Base-by-base conservation (phyloP, 768 basidiomycete species). In the Cyclocybe aegerita region DNA sequence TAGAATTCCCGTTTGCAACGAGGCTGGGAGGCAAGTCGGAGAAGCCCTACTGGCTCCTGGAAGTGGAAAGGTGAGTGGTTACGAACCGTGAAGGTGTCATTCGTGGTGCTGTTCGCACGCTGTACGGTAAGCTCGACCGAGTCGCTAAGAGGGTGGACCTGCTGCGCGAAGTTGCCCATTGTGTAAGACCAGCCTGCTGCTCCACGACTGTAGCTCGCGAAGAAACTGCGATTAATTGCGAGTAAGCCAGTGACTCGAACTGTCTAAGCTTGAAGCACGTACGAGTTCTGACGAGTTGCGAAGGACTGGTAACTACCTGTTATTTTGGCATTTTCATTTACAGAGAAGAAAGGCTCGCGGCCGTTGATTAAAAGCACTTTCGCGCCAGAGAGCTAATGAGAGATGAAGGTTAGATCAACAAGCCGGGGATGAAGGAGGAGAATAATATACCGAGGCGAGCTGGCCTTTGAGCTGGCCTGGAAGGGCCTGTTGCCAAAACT, bases 111-210 rank as follows among this genome's bases (percentile, higher is more conserved):
- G 46, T 74, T 71, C 38, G 70, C 60, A 10, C 74, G 74, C 52
- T 74, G 71, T 31, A 84, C 66, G 1, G 73, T 77, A 43, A 84
- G 65, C 6, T 69, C 68, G 16, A 76, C 81, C 1, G 63, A 66
- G 56, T 84, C 82, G 30, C 60, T 60, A 9, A 82, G 64, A 12
- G 83, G 82, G 16, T 80, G 78, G 10, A 73, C 68, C 49, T 77
- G 72, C 48, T 77, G 75, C 0, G 81, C 82, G 58, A 84, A 85
- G 50, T 82, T 78, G 17, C 77, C 78, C 71, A 80, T 67, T 48
- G 66, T 58, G 45, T 77, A 77, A 14, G 65, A 62, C 74, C 76
- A 76, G 14, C 72, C 67, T 33, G 58, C 54, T 11, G 68, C 56
- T 15, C 68, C 65, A 11, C 69, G 61, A 37, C 60, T 61, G 49